Percentiles rank a stretch among this genome's conserved stretches.
Evolutionary conservation across 2,329 filamentous ascomycete species (phyloP).

Genomic region (Trichoderma koningii): DNA sequence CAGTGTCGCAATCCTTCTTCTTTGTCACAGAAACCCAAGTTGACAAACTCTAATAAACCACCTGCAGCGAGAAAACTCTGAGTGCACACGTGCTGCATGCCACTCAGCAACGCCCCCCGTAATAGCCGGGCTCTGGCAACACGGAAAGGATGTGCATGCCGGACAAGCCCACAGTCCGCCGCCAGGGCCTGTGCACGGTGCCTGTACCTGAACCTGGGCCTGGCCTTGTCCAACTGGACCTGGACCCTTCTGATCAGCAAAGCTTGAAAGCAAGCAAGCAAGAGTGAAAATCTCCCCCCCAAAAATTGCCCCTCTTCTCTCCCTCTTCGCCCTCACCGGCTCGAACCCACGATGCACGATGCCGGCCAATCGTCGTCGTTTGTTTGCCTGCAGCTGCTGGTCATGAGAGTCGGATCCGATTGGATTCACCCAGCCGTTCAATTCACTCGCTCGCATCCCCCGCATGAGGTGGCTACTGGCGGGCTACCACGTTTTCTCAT

Average conservation of each 20-base stretch:
- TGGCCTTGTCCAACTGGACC: no score
- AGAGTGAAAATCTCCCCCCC: background rate
- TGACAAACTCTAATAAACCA: background rate
- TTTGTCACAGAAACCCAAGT: background rate
- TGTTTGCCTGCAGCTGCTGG: slow-evolving; percentile 5
- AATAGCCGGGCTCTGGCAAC: background rate
- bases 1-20: background rate
- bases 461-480: slow-evolving; percentile 17
- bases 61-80: background rate
- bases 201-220: slow-evolving; percentile 10
- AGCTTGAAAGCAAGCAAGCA: background rate
- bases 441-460: background rate
- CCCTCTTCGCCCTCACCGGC: slow-evolving; percentile 18
- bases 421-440: background rate
- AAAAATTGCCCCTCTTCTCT: slow-evolving; percentile 8
- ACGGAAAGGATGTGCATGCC: background rate
- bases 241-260: background rate
- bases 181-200: slow-evolving; percentile 6
- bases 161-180: slow-evolving; percentile 9
- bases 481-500: slow-evolving; percentile 14
- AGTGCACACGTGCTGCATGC: slow-evolving; percentile 10
- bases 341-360: slow-evolving; percentile 1
- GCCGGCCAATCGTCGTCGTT: slow-evolving; percentile 4
- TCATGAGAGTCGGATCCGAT: slow-evolving; percentile 17
- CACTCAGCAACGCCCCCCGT: background rate